phyloP scores from a whole-genome alignment of 1,284 basidiomycete species.

The Marasmius sp. region DNA sequence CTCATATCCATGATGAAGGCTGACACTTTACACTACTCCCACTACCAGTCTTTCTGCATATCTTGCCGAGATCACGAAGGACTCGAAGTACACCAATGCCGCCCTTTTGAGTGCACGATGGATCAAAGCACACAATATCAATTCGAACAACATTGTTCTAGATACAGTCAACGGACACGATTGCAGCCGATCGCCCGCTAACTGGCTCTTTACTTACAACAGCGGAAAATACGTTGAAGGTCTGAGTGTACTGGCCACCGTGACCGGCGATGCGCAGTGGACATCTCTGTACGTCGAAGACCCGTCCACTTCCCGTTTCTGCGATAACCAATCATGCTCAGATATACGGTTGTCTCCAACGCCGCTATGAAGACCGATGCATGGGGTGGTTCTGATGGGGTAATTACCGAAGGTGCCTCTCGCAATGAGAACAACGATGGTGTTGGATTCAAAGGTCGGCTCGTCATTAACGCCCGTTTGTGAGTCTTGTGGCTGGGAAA shows the following conservation, averaged over 20 bases:
- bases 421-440: conserved; percentile 40
- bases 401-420: conserved; percentile 49
- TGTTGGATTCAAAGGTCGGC: conserved; percentile 49
- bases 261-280: conserved; percentile 43
- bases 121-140: conserved; percentile 46
- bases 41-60: conserved; percentile 41
- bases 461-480: not conserved
- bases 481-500: not conserved
- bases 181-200: conserved; percentile 41
- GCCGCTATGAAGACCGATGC: conserved; percentile 38
- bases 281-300: conserved; percentile 30
- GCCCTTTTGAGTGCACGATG: conserved; percentile 45
- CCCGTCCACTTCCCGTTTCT: not conserved
- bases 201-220: conserved; percentile 52
- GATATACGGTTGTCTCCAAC: conserved; percentile 37
- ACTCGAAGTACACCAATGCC: conserved; percentile 43
- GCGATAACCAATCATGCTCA: conserved; percentile 15
- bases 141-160: conserved; percentile 39
- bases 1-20: not conserved
- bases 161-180: conserved; percentile 46
- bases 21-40: not conserved
- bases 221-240: conserved; percentile 53
- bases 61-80: conserved; percentile 43
- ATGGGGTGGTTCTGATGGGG: conserved; percentile 46
- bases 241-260: conserved; percentile 39